Evolutionary conservation across 2,329 filamentous ascomycete species (phyloP).

Genomic region (Penicillium sp.): DNA sequence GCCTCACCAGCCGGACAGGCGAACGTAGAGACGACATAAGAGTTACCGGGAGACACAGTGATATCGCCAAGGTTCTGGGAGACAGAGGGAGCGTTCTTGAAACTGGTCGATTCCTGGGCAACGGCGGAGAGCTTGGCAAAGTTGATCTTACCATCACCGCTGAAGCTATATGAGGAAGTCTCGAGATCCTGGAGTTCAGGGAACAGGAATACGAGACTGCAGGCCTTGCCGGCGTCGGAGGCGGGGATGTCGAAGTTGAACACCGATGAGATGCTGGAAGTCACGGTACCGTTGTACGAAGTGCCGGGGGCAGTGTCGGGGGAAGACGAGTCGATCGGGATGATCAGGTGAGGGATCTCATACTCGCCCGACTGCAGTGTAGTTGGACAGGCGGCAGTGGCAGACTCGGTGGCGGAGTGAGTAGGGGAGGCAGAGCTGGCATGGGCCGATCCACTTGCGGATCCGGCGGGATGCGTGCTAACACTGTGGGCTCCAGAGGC

Average conservation of each 20-base stretch:
- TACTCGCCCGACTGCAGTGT: conserved; percentile 45
- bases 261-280: conserved; percentile 52
- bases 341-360: conserved; percentile 60
- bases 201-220: conserved; percentile 63
- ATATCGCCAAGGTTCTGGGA: conserved; percentile 44
- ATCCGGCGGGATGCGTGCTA: conserved; percentile 2
- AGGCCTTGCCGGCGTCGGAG: conserved; percentile 55
- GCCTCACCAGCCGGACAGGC: conserved; percentile 53
- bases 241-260: conserved; percentile 67
- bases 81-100: conserved; percentile 50
- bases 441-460: conserved; percentile 10
- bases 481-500: neutral
- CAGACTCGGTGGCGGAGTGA: conserved; percentile 14
- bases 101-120: conserved; percentile 52
- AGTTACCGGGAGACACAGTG: conserved; percentile 52
- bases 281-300: conserved; percentile 55
- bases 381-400: conserved; percentile 42
- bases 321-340: conserved; percentile 55
- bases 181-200: conserved; percentile 55
- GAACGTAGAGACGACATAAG: conserved; percentile 53
- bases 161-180: conserved; percentile 57
- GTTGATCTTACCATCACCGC: conserved; percentile 52
- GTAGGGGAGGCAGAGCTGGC: conserved; percentile 11
- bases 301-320: conserved; percentile 54
- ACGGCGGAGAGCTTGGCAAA: conserved; percentile 50